Conservation (phyloP, 2,329 filamentous ascomycete genomes). For the Colletotrichum sansevieriae region DNA sequence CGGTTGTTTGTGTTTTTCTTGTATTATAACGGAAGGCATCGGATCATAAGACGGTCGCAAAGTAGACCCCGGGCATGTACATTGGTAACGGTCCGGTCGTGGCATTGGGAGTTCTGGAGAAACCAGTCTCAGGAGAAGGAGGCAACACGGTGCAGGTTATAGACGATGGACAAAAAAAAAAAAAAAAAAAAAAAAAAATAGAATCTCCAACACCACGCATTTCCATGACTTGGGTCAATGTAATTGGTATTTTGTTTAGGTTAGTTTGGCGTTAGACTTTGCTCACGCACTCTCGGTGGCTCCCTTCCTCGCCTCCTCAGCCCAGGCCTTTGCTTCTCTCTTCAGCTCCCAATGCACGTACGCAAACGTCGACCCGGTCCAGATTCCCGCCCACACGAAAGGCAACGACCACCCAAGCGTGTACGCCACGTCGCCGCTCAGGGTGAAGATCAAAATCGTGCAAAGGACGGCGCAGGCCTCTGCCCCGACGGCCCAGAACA, state of each 20-base stretch:
- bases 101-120: slow-evolving; percentile 29
- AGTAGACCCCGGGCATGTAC: slow-evolving; percentile 33
- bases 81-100: slow-evolving; percentile 25
- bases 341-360: slow-evolving; percentile 46
- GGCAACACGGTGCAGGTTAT: background rate
- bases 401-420: slow-evolving; percentile 45
- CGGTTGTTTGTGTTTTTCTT: slow-evolving; percentile 3
- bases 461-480: slow-evolving; percentile 44
- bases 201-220: slow-evolving; percentile 8
- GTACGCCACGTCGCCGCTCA: slow-evolving; percentile 44
- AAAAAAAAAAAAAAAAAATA: slow-evolving; percentile 27
- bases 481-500: slow-evolving; percentile 61
- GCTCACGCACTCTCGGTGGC: background rate
- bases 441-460: slow-evolving; percentile 45
- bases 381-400: slow-evolving; percentile 46
- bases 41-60: slow-evolving; percentile 21
- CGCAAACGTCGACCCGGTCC: slow-evolving; percentile 45
- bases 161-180: slow-evolving; percentile 25
- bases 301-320: slow-evolving; percentile 41
- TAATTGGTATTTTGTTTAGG: too few relatives aligned
- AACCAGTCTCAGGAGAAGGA: background rate
- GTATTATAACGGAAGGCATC: slow-evolving; percentile 23
- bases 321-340: slow-evolving; percentile 46
- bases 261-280: too few relatives aligned
- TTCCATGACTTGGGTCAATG: too few relatives aligned